These are phyloP conservation scores for Diaporthe vaccinii DNA, from an alignment of 2,329 filamentous ascomycete genomes.

Conservation along the genomic window DNA sequence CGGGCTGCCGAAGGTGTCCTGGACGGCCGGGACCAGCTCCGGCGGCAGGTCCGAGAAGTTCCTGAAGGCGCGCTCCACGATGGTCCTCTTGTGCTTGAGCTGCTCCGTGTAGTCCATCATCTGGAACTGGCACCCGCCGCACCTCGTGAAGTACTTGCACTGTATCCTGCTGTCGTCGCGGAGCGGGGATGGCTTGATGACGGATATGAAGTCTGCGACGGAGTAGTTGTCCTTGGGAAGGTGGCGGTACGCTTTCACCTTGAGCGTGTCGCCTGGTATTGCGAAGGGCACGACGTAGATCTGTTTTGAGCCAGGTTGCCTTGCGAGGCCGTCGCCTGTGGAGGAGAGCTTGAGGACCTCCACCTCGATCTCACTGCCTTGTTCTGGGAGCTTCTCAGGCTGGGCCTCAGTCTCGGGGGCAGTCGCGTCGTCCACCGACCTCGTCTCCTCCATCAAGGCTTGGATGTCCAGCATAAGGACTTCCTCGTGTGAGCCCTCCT, in stretches of 20 bases:
- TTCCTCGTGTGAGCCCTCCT: slow-evolving; percentile 75
- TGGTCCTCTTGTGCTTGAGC: slow-evolving; percentile 83
- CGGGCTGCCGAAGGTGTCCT: slow-evolving; percentile 90
- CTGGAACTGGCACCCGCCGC: slow-evolving; percentile 96
- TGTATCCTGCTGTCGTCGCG: slow-evolving; percentile 83
- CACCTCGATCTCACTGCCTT: slow-evolving; percentile 83
- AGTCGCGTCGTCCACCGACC: slow-evolving; percentile 46
- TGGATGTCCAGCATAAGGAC: slow-evolving; percentile 75
- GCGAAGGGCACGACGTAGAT: slow-evolving; percentile 92
- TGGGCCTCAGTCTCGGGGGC: slow-evolving; percentile 47
- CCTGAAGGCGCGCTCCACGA: slow-evolving; percentile 90
- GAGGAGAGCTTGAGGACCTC: slow-evolving; percentile 88
- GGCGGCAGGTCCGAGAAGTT: slow-evolving; percentile 90
- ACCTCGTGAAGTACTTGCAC: slow-evolving; percentile 89
- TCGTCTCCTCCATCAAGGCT: slow-evolving; percentile 62
- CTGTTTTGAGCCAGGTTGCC: slow-evolving; percentile 72
- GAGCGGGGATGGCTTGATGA: slow-evolving; percentile 78
- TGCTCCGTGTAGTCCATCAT: slow-evolving; percentile 94
- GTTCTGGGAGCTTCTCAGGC: slow-evolving; percentile 66
- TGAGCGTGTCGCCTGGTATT: slow-evolving; percentile 85
- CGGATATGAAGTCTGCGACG: slow-evolving; percentile 84
- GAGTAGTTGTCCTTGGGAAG: slow-evolving; percentile 75
- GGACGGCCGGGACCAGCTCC: slow-evolving; percentile 80
- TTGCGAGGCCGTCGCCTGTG: slow-evolving; percentile 89
- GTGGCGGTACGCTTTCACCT: slow-evolving; percentile 84